Evolutionary conservation across 192 early-diverging fungal genomes (phyloP).

Genomic region (Mortierella antarctica): DNA sequence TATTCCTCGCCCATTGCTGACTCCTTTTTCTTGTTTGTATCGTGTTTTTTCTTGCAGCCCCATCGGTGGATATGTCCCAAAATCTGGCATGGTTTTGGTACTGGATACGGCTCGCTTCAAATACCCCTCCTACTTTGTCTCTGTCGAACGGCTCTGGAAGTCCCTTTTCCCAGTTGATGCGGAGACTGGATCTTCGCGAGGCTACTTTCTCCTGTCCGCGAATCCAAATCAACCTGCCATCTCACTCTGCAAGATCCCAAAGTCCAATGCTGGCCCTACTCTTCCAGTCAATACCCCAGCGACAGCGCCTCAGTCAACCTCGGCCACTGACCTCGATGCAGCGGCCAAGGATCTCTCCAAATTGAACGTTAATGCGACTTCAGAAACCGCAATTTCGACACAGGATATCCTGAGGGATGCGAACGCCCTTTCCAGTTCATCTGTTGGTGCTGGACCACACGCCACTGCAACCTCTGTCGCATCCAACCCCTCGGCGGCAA

Average conservation of each 20-base stretch:
- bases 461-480: neutral
- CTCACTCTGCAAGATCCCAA: slow-evolving; percentile 50
- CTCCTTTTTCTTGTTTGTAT: neutral
- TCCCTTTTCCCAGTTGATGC: slow-evolving; percentile 84
- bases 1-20: neutral
- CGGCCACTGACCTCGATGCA: slow-evolving; percentile 1
- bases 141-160: slow-evolving; percentile 78
- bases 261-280: slow-evolving; percentile 2
- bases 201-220: slow-evolving; percentile 87
- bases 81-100: slow-evolving; percentile 79
- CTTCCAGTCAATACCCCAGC: neutral
- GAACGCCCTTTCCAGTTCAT: neutral
- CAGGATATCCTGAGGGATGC: slow-evolving; percentile 6
- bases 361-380: neutral
- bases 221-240: slow-evolving; percentile 43
- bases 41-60: slow-evolving; percentile 62
- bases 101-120: slow-evolving; percentile 92
- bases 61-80: slow-evolving; percentile 84
- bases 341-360: slow-evolving; percentile 20
- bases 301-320: neutral
- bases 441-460: neutral
- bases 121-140: slow-evolving; percentile 90
- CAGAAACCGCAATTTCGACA: slow-evolving; percentile 2
- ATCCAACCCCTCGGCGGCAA: neutral
- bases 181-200: slow-evolving; percentile 83